A percentile compares a stretch with the other conserved stretches of the same genome.
Conservation (phyloP, 2,329 filamentous ascomycete genomes). For the Elsinoe australis region DNA sequence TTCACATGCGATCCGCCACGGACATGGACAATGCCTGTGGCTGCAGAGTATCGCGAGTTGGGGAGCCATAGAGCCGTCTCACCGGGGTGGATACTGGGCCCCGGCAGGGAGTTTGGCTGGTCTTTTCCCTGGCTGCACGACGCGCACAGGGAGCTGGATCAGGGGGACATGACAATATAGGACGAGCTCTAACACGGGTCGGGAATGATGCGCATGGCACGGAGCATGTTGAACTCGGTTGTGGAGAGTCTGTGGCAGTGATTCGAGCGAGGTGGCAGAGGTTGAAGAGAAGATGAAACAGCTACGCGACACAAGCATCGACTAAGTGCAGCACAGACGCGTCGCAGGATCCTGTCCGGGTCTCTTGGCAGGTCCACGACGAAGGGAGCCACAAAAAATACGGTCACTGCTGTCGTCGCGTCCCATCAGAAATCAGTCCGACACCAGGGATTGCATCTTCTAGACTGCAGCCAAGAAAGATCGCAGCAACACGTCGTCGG, state of each 20-base stretch:
- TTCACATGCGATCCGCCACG: constrained; percentile 4
- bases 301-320: constrained; percentile 6
- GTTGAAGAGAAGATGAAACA: constrained; percentile 11
- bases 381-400: background rate
- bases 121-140: background rate
- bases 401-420: too few relatives aligned
- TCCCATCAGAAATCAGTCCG: too few relatives aligned
- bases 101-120: background rate
- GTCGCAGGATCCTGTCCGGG: constrained; percentile 9
- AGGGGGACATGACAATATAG: background rate
- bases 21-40: constrained; percentile 1
- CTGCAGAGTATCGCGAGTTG: constrained; percentile 2
- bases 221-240: background rate
- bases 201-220: constrained; percentile 7
- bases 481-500: too few relatives aligned
- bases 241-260: background rate
- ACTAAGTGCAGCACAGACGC: constrained; percentile 3
- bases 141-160: background rate
- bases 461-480: too few relatives aligned
- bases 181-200: background rate
- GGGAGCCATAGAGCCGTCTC: constrained; percentile 1
- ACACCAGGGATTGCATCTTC: too few relatives aligned
- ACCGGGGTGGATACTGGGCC: constrained; percentile 11
- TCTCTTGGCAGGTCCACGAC: constrained; percentile 7
- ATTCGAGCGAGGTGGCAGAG: background rate